Evolutionary conservation across 2,329 filamentous ascomycete species (phyloP), one percentile per base, ranked within the genome.

Genomic region (Colletotrichum orchidophilum): DNA sequence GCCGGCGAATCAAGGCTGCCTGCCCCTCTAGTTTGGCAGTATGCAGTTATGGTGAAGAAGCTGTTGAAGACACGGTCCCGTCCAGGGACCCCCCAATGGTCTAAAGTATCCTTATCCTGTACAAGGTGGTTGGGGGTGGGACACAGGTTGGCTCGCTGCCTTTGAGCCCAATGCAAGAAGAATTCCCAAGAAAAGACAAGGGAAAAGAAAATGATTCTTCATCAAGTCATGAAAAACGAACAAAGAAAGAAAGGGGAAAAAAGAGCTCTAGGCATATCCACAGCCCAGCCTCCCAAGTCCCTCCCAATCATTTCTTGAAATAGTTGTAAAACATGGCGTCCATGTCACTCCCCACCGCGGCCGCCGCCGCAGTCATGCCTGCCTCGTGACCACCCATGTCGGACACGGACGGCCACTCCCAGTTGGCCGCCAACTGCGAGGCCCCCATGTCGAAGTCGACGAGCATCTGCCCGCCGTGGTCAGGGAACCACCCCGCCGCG

Each of bases 381-480:
- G 66, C 73, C 13, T 77, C 77, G 3, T 73, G 59, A 61, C 69
- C 73, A 46, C 50, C 50, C 12, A 74, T 63, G n/a, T 75, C 73
- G 13, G 46, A 29, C 4, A 27, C 26, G n/a, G 21, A 24, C 2
- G 75, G 70, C 78, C 78, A 80, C 61, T 75, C 72, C 78, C 78
- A 80, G 33, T 78, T 78, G 7, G 62, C 70, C 29, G 72, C 66
- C 12, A 77, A 73, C 70, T 75, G 73, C 53, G 75, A 67, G 0
- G 70, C 74, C 0, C 73, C 42, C 49, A 78, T 74, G 68, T 80
- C 78, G 53, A 79, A 76, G 66, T 79, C 78, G 75, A 78, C 75
- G 66, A 77, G 72, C 66, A 78, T 74, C 66, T 79, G 78, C 24
- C 31, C 49, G 3, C 33, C 60, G 39, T 46, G 26, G 50, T 53